A percentile compares a stretch with the other conserved stretches of the same genome.
Conservation (phyloP, 805 yeast species). For the Candida multigemmis region DNA sequence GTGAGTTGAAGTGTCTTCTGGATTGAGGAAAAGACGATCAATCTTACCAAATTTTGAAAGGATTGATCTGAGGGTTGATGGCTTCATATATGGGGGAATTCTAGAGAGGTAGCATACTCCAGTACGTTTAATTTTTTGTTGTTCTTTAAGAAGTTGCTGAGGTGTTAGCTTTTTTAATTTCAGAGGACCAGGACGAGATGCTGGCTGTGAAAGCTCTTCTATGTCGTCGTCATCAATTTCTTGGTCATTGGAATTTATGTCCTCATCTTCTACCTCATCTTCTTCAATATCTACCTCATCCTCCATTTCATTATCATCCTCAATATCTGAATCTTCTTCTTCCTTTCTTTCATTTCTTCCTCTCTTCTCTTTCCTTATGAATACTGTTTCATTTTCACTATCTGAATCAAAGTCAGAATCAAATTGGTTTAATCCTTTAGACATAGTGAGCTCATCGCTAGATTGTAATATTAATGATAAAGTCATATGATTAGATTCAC, state of each 20-base stretch:
- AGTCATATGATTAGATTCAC: too few species aligned
- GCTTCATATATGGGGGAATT: conserved; percentile 96
- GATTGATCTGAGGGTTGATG: conserved; percentile 78
- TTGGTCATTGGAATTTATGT: conserved; percentile 1
- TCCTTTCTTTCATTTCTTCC: too few species aligned
- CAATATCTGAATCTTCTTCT: too few species aligned
- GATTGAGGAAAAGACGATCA: conserved; percentile 80
- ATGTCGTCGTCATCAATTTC: conserved; percentile 4
- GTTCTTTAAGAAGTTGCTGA: conserved; percentile 44
- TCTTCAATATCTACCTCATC: conserved; percentile 3
- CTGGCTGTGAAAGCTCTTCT: conserved; percentile 6
- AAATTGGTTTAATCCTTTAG: too few species aligned
- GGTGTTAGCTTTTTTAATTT: conserved; percentile 50
- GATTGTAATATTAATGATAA: too few species aligned
- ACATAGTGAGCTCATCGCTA: too few species aligned
- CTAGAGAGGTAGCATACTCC: conserved; percentile 92
- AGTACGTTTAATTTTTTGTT: conserved; percentile 52
- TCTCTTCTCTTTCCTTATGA: too few species aligned
- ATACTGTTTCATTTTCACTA: too few species aligned
- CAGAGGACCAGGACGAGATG: conserved; percentile 11
- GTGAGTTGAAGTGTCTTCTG: conserved; percentile 64
- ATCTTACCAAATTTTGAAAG: conserved; percentile 75
- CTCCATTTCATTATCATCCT: too few species aligned
- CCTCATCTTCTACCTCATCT: conserved; percentile 3
- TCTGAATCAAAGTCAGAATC: too few species aligned